phyloP scores from a whole-genome alignment of 352 stramenopile species.

The Phytophthora capsici region DNA sequence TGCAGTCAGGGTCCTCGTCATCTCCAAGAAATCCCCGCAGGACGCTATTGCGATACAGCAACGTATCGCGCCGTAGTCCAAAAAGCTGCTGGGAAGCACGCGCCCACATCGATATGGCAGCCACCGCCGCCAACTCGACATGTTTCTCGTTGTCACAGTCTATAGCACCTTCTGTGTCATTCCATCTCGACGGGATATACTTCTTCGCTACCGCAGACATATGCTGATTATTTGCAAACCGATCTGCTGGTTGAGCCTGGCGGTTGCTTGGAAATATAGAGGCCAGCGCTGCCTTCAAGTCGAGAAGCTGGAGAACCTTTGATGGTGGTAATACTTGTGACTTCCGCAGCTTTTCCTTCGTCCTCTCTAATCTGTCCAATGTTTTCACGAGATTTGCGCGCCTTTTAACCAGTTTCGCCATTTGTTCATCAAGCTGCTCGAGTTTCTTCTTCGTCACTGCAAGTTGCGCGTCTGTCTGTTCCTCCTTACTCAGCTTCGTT shows the following conservation, averaged over 20 bases:
- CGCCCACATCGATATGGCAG: constrained; percentile 43
- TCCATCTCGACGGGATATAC: constrained; percentile 23
- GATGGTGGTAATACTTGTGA: constrained; percentile 42
- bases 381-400: constrained; percentile 52
- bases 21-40: constrained; percentile 26
- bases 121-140: constrained; percentile 17
- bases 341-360: constrained; percentile 52
- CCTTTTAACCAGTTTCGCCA: constrained; percentile 56
- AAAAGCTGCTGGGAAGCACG: constrained; percentile 44
- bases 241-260: not conserved
- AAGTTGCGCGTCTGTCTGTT: constrained; percentile 55
- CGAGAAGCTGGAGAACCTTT: constrained; percentile 35
- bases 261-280: constrained; percentile 37
- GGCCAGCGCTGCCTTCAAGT: constrained; percentile 33
- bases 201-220: constrained; percentile 18
- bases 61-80: constrained; percentile 25
- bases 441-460: constrained; percentile 52
- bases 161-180: not conserved
- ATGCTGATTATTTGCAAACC: constrained; percentile 1
- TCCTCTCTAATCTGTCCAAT: constrained; percentile 53
- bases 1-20: constrained; percentile 7
- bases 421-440: constrained; percentile 50
- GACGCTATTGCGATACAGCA: constrained; percentile 44
- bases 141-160: constrained; percentile 23
- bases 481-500: constrained; percentile 43